Evolutionary conservation across 116 monocot species (phyloP).

Genomic region (Phalaenopsis hybrid): DNA sequence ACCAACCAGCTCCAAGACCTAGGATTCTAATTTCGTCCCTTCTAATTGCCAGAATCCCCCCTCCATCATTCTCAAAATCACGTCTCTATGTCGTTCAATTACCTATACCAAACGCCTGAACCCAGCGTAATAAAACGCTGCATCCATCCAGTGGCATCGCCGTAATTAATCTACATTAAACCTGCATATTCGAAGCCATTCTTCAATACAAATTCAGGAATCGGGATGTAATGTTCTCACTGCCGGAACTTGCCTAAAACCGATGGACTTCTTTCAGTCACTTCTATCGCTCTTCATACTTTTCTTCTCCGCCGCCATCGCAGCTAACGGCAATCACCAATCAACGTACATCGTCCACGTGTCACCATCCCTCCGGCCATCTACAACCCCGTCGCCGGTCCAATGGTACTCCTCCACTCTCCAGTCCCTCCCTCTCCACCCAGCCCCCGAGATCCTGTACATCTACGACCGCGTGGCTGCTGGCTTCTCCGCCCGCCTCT

Average conservation of each 20-base stretch:
- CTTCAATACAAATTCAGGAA: not conserved
- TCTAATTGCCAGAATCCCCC: not conserved
- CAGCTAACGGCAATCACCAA: constrained; percentile 9
- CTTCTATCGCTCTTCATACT: constrained; percentile 10
- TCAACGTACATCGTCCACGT: constrained; percentile 83
- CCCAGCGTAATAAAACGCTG: not conserved
- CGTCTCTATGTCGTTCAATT: not conserved
- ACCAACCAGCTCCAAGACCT: not conserved
- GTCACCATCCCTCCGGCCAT: constrained; percentile 30
- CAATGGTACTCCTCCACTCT: constrained; percentile 49
- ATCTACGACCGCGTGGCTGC: constrained; percentile 44
- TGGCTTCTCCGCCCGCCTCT: constrained; percentile 78
- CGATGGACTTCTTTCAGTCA: constrained; percentile 7
- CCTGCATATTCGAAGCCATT: not conserved
- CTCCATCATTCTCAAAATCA: not conserved
- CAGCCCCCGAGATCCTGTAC: constrained; percentile 51
- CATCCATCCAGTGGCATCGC: not conserved
- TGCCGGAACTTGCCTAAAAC: not conserved
- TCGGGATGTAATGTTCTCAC: not conserved
- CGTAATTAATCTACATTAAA: not conserved
- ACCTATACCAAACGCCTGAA: not conserved
- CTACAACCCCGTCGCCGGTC: constrained; percentile 20
- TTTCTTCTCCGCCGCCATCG: not conserved
- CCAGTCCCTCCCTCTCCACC: constrained; percentile 40
- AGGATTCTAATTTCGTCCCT: not conserved